Conservation (phyloP, 2,329 filamentous ascomycete genomes). For the Penicillium occitanis region DNA sequence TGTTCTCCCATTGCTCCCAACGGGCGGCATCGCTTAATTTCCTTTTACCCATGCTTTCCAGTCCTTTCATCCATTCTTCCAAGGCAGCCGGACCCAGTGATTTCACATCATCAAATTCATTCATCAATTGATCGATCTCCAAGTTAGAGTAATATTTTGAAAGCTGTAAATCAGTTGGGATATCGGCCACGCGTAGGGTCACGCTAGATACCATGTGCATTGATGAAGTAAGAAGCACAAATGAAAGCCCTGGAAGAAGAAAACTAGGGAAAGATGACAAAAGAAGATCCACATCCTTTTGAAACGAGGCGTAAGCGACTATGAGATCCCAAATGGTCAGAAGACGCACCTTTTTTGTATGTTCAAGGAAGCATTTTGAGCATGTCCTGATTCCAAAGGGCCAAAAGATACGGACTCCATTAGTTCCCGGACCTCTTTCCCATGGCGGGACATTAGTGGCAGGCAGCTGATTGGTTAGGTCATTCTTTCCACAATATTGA, state of each 20-base stretch:
- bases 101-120: slow-evolving; percentile 63
- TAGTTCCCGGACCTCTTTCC: slow-evolving; percentile 61
- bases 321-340: neutral
- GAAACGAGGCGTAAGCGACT: slow-evolving; percentile 23
- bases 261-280: slow-evolving; percentile 62
- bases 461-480: slow-evolving; percentile 20
- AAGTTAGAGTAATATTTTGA: slow-evolving; percentile 65
- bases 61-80: slow-evolving; percentile 78
- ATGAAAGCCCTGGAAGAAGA: slow-evolving; percentile 68
- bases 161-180: slow-evolving; percentile 51
- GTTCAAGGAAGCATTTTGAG: slow-evolving; percentile 61
- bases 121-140: slow-evolving; percentile 62
- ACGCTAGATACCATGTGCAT: slow-evolving; percentile 60
- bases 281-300: slow-evolving; percentile 68
- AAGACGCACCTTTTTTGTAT: slow-evolving; percentile 63
- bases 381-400: slow-evolving; percentile 68
- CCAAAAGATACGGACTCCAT: slow-evolving; percentile 66
- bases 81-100: slow-evolving; percentile 65
- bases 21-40: slow-evolving; percentile 61
- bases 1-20: slow-evolving; percentile 72
- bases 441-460: slow-evolving; percentile 45
- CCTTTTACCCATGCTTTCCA: slow-evolving; percentile 63
- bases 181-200: slow-evolving; percentile 53
- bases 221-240: slow-evolving; percentile 63
- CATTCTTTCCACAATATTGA: slow-evolving; percentile 62